Evolutionary conservation across 2,329 filamentous ascomycete genomes (phyloP), one percentile per base, ranked within the genome.

Genomic region (Pleomassaria siparia): DNA sequence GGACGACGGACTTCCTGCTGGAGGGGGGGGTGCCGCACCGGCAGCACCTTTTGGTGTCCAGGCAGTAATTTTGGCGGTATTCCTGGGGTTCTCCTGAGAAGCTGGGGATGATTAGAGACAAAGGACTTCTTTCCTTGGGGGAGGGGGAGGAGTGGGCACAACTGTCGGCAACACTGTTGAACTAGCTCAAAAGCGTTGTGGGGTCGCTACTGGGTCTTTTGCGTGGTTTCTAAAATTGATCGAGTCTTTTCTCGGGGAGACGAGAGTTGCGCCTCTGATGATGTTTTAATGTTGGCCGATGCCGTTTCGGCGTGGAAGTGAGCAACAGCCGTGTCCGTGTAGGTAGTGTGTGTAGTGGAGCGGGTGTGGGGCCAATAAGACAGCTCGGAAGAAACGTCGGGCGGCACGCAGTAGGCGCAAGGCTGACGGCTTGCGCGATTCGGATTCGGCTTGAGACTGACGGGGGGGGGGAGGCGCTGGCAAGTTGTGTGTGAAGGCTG

Each of bases 1-100:
- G 50, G 54, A 56, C n/a, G n/a, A n/a, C 54, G 57, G 55, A 41
- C 53, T 50, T 30, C 52, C 46, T 42, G 33, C 29, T 16, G 50
- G 54, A 16, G 53, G 53, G 51, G 60, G 52, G 51, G 60, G 52
- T 36, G 49, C 55, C 49, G 64, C 60, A 54, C 59, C 60, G 32
- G 59, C 57, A 48, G 55, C 58, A 56, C 61, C 50, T 35, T 46
- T 46, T 28, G 54, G 51, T 39, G 55, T 49, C 44, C 55, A 55
- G 48, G 56, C 51, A 40, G 49, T 53, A 63, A 67, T 66, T 51
- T 62, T 69, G 64, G 60, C 63, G 62, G 56, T 53, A 46, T 49
- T 51, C 37, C 18, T 18, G 29, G 37, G 22, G 11, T 7, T 20
- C 10, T 16, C 9, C 36, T 11, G 21, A 10, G 4, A 26, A 15